A percentile compares a stretch with the other conserved stretches of the same genome.
These are phyloP conservation scores for Magnolia sinica DNA, from an alignment of 164 flowering plant species.

Conservation along the genomic window DNA sequence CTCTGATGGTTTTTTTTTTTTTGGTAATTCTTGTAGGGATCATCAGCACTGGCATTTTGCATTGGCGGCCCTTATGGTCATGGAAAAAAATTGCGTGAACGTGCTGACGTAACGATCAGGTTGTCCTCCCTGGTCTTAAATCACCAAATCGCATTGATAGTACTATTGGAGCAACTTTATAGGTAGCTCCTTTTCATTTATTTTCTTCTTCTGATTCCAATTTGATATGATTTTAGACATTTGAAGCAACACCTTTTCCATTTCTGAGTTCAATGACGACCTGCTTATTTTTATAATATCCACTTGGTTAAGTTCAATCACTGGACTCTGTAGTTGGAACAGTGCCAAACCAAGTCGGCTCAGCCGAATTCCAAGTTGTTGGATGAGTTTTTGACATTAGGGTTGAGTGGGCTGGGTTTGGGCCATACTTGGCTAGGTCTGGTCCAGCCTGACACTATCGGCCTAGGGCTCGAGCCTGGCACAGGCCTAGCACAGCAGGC, in stretches of 20 bases:
- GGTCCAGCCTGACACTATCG: not conserved
- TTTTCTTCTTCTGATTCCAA: not conserved
- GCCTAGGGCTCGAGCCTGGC: not conserved
- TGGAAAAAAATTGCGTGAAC: slow-evolving; percentile 56
- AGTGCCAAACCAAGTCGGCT: not conserved
- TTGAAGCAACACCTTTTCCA: not conserved
- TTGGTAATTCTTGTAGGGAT: slow-evolving; percentile 44
- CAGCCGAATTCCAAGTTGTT: not conserved
- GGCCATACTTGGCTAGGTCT: not conserved
- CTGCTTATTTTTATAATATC: no score
- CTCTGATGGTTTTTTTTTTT: not conserved
- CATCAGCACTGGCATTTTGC: slow-evolving; percentile 71
- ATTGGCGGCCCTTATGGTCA: slow-evolving; percentile 96
- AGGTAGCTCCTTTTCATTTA: slow-evolving; percentile 33
- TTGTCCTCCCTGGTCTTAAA: slow-evolving; percentile 79
- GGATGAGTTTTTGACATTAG: not conserved
- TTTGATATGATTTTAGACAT: not conserved
- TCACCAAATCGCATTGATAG: slow-evolving; percentile 78
- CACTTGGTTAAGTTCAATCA: not conserved
- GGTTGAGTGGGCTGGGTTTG: not conserved
- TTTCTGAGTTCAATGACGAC: not conserved
- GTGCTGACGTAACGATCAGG: slow-evolving; percentile 67
- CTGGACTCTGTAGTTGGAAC: not conserved
- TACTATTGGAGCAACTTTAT: slow-evolving; percentile 81
- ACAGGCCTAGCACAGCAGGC: not conserved